Percentiles rank a stretch among this genome's conserved stretches.
Evolutionary conservation across 306 rosid species (phyloP).

Genomic region (Pueraria montana): DNA sequence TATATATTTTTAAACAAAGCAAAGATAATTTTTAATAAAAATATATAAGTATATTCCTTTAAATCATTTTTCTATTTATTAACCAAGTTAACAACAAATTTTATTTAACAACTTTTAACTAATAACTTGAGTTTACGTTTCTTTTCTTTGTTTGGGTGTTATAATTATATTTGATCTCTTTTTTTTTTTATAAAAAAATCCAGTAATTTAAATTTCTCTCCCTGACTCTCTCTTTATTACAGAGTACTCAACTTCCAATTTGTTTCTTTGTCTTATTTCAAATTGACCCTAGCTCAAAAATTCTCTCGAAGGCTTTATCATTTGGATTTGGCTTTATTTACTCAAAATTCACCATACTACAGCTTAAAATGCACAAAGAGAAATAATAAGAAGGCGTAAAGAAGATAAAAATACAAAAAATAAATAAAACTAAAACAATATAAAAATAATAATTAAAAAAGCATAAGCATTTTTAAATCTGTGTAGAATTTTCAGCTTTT

Average conservation of each 20-base stretch:
- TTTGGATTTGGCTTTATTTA: neutral
- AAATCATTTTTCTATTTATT: neutral
- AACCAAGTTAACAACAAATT: neutral
- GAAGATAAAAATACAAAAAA: neutral
- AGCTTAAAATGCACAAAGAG: neutral
- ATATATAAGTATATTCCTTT: no score
- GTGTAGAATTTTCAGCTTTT: neutral
- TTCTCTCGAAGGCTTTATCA: neutral
- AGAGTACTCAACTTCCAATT: neutral
- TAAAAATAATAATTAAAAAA: neutral
- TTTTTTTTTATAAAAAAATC: neutral
- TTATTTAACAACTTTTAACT: neutral
- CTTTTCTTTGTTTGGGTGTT: neutral
- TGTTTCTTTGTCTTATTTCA: slow-evolving; percentile 7
- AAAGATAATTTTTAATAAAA: no score
- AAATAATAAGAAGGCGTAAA: neutral
- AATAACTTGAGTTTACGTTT: neutral
- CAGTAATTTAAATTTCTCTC: neutral
- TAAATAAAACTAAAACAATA: neutral
- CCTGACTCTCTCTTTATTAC: neutral
- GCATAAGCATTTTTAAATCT: neutral
- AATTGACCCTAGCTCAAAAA: neutral
- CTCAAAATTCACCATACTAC: neutral
- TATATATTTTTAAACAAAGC: neutral
- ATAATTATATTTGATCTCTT: neutral